These are phyloP conservation scores for Cyberlindnera suaveolens DNA, from an alignment of 805 yeast genomes.

Conservation along the genomic window DNA sequence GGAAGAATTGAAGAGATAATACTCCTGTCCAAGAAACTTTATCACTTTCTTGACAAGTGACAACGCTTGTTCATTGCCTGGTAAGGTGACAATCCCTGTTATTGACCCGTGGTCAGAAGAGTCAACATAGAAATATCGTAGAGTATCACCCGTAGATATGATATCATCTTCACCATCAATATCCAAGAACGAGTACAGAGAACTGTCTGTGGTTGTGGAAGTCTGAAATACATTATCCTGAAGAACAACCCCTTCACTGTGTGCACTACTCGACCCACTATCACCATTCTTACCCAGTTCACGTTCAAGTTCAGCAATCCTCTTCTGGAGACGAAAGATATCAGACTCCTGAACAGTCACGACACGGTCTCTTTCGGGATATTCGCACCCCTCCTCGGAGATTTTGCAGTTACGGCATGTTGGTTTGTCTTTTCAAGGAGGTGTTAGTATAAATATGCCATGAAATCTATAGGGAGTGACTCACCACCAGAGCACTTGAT, in stretches of 20 bases:
- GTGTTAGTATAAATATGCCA: slow-evolving; percentile 1
- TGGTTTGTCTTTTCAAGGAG: slow-evolving; percentile 7
- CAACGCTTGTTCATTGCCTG: slow-evolving; percentile 11
- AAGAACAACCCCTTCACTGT: slow-evolving; percentile 6
- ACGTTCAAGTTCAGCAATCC: slow-evolving; percentile 11
- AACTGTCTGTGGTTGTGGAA: slow-evolving; percentile 19
- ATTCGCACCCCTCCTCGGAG: slow-evolving; percentile 10
- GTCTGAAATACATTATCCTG: slow-evolving; percentile 18
- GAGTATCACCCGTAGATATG: slow-evolving; percentile 2
- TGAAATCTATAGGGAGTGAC: slow-evolving; percentile 1
- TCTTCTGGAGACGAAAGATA: slow-evolving; percentile 11
- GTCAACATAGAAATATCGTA: slow-evolving; percentile 17
- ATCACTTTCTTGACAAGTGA: slow-evolving; percentile 15
- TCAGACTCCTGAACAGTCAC: slow-evolving; percentile 20
- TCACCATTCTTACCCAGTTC: background rate
- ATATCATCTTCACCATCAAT: slow-evolving; percentile 18
- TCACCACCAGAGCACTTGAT: slow-evolving; percentile 21
- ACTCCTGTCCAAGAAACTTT: slow-evolving; percentile 19
- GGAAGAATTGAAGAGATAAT: slow-evolving; percentile 13
- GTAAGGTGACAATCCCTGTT: slow-evolving; percentile 10
- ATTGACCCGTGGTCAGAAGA: slow-evolving; percentile 1
- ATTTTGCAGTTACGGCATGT: slow-evolving; percentile 17
- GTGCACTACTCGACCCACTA: background rate
- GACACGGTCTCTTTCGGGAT: slow-evolving; percentile 18
- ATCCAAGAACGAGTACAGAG: slow-evolving; percentile 20